Percentiles rank a stretch among this genome's conserved stretches.
phyloP scores from a whole-genome alignment of 495 filamentous ascomycete species.

The Umbilicaria muhlenbergii region DNA sequence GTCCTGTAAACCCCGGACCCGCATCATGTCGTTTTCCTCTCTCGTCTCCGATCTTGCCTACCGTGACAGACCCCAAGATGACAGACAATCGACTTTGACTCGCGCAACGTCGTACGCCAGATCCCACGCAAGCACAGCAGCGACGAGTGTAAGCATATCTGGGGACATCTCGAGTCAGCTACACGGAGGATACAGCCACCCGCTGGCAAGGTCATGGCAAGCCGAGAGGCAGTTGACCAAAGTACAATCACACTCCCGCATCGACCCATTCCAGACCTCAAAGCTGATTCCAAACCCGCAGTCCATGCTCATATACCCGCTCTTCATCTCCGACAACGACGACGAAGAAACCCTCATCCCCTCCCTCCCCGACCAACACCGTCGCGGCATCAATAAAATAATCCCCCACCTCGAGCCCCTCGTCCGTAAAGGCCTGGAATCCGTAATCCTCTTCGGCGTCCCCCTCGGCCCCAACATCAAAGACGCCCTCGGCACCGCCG shows the following conservation, averaged over 20 bases:
- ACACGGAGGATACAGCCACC: slow-evolving; percentile 88
- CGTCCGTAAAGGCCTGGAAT: slow-evolving; percentile 71
- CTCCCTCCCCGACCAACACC: slow-evolving; percentile 75
- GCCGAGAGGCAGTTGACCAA: slow-evolving; percentile 95
- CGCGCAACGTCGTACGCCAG: slow-evolving; percentile 55
- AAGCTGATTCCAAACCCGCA: slow-evolving; percentile 15
- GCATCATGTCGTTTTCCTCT: slow-evolving; percentile 75
- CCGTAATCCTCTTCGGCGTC: slow-evolving; percentile 92
- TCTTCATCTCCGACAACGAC: slow-evolving; percentile 88
- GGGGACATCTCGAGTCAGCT: slow-evolving; percentile 91
- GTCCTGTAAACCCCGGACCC: neutral
- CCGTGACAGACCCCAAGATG: slow-evolving; percentile 39
- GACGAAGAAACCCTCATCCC: slow-evolving; percentile 85
- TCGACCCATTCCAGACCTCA: neutral
- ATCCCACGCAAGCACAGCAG: slow-evolving; percentile 74
- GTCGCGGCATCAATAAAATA: slow-evolving; percentile 74
- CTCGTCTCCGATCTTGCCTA: slow-evolving; percentile 77
- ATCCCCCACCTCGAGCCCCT: slow-evolving; percentile 74
- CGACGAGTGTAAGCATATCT: slow-evolving; percentile 85
- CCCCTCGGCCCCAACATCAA: slow-evolving; percentile 66
- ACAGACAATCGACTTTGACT: slow-evolving; percentile 54
- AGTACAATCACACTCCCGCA: slow-evolving; percentile 28
- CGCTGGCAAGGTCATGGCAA: slow-evolving; percentile 83
- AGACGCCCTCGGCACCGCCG: slow-evolving; percentile 82
- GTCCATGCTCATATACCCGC: slow-evolving; percentile 96